Evolutionary conservation across 2,329 filamentous ascomycete species (phyloP), one percentile per base, ranked within the genome.

Genomic region (Uncinocarpus reesii): DNA sequence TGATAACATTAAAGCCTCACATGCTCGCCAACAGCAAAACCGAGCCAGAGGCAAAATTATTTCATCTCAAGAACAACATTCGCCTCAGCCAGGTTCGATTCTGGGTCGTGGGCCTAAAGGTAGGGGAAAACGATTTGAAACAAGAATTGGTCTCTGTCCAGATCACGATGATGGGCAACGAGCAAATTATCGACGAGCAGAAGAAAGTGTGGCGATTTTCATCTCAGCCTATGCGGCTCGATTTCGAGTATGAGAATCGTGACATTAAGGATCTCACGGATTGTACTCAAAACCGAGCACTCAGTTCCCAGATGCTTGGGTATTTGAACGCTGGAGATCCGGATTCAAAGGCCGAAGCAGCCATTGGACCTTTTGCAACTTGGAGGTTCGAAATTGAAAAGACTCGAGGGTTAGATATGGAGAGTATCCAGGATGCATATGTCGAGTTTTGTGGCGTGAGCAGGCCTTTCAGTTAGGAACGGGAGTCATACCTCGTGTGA

Each of bases 331-430:
- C 20, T 5, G 36, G 36, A 5, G 20, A 40, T 13, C 36, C 36
- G 6, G 36, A 23, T 16, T 23, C 36, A 15, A 23, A 20, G 18
- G 8, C 36, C 18, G 36, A 37, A 37, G 35, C 35, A 3, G 36
- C 20, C 10, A 40, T 40, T 40, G 36, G 36, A 16, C 36, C 36
- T n/a, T 40, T 23, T 15, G 21, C 38, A 4, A 29, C 23, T 23
- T 15, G 38, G 23, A 42, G 36, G 11, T 42, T 42, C 38, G 21
- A 26, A 42, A 29, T 42, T 18, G 38, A 42, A 23, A 42, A 42
- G 18, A 29, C 21, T 16, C 13, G 23, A 16, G 7, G 38, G 13
- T 13, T 42, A 16, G 38, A 28, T 10, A 42, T 42, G n/a, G 38
- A 29, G 21, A 26, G 29, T 29, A 29, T 42, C 8, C 23, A 42